phyloP scores from a whole-genome alignment of 2,329 filamentous ascomycete species.

The Proliferodiscus dingleyae region DNA sequence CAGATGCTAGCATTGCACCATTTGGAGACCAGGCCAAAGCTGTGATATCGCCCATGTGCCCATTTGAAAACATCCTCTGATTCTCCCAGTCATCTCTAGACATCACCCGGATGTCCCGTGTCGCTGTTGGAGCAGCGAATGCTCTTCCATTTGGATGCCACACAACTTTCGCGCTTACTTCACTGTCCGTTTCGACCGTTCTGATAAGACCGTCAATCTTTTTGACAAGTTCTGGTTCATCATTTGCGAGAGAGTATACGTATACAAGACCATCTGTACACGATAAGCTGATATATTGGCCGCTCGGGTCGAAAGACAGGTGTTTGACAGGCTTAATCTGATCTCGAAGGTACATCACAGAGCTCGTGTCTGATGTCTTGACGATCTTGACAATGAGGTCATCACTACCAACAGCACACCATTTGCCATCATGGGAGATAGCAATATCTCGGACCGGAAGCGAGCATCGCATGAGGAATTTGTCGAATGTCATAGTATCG shows the following conservation, averaged over 20 bases:
- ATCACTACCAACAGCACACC: conserved; percentile 95
- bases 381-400: conserved; percentile 90
- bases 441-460: conserved; percentile 82
- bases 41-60: conserved; percentile 80
- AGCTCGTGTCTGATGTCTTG: conserved; percentile 70
- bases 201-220: conserved; percentile 85
- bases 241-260: conserved; percentile 75
- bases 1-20: conserved; percentile 75
- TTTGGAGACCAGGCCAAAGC: conserved; percentile 92
- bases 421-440: conserved; percentile 73
- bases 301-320: conserved; percentile 78
- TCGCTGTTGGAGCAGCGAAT: conserved; percentile 79
- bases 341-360: conserved; percentile 73
- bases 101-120: conserved; percentile 77
- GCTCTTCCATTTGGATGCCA: conserved; percentile 96
- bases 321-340: conserved; percentile 88
- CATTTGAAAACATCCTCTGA: conserved; percentile 72
- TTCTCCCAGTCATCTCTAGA: conserved; percentile 88
- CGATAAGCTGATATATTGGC: conserved; percentile 70
- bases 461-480: conserved; percentile 77
- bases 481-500: conserved; percentile 66
- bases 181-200: conserved; percentile 69
- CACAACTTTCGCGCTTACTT: conserved; percentile 66
- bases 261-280: conserved; percentile 88
- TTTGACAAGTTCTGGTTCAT: conserved; percentile 74